Percentiles rank a stretch among this genome's conserved stretches.
These are phyloP conservation scores for Spathaspora passalidarum DNA, from an alignment of 805 yeast genomes.

Conservation along the genomic window DNA sequence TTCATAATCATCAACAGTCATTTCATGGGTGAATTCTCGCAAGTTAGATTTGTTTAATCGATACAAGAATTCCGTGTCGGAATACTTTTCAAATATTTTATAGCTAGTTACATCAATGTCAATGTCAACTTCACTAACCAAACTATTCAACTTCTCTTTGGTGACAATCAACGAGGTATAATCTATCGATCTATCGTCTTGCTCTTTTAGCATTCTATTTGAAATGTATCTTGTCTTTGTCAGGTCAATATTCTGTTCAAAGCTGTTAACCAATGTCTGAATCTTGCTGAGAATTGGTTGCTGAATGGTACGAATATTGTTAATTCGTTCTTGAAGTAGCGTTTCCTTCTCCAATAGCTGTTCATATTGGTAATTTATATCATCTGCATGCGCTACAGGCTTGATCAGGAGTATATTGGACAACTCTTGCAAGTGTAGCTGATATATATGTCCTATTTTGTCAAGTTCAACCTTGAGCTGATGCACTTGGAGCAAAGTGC, in stretches of 20 bases:
- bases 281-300: conserved; percentile 36
- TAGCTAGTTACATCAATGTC: conserved; percentile 17
- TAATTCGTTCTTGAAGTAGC: conserved; percentile 17
- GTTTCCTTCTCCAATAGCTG: conserved; percentile 15
- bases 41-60: conserved; percentile 21
- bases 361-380: conserved; percentile 20
- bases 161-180: conserved; percentile 15
- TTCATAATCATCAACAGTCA: conserved; percentile 31
- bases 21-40: conserved; percentile 14
- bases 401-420: conserved; percentile 15
- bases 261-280: conserved; percentile 21
- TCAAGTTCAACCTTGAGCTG: conserved; percentile 30
- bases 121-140: conserved; percentile 18
- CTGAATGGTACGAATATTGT: conserved; percentile 25
- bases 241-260: conserved; percentile 15
- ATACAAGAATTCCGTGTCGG: conserved; percentile 20
- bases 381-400: conserved; percentile 12
- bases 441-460: conserved; percentile 21
- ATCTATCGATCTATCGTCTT: conserved; percentile 9
- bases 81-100: conserved; percentile 17
- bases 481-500: conserved; percentile 12
- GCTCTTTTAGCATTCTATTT: neutral
- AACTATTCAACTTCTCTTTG: conserved; percentile 15
- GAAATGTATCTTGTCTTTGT: conserved; percentile 2
- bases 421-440: conserved; percentile 22